Base-by-base conservation (phyloP, 2,329 filamentous ascomycete species). In the Lachnellula cervina region DNA sequence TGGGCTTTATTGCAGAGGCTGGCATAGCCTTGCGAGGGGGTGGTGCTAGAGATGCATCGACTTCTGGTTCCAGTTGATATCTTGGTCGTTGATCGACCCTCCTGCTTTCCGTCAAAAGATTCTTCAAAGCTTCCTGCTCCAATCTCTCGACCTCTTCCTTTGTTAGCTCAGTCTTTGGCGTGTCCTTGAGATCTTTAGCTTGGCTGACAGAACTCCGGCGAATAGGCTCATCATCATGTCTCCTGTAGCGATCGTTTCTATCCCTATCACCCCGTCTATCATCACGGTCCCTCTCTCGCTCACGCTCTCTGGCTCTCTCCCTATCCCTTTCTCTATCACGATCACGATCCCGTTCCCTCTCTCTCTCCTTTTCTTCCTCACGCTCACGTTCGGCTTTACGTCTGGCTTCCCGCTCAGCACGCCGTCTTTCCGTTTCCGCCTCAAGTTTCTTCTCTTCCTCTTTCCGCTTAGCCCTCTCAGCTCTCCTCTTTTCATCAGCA, bases 401-500 rank as follows among this genome's bases (percentile, higher is more conserved):
- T n/a, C 61, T 59, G 52, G 63, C 53, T 47, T 63, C 58, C 46
- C 59, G 52, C 25, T 66, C 63, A n/a, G 28, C 40, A 4, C 52
- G 51, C 52, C 59, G 55, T n/a, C 43, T 46, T 45, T 59, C 44
- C 3, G 34, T 4, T 32, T 52, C 53, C 61, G 57, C 54, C 54
- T 56, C 55, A 9, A 38, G 38, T 50, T 59, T 60, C 49, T 62
- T 57, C 46, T 67, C 60, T 52, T 66, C 61, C 49, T 61, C 52
- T 34, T 66, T 65, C 9, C 63, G 56, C 37, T 68, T 65, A 19
- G 62, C 64, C 40, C 62, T 60, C 19, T 68, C 66, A n/a, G 62
- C 73, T 62, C 72, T 65, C 55, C 72, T 71, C 48, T 71, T 74
- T 63, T 77, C 76, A 54, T 73, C 74, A 45, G 78, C 71, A 35